Evolutionary conservation across 2,329 filamentous ascomycete species (phyloP), one percentile per base, ranked within the genome.

Genomic region (Epichloe festucae): DNA sequence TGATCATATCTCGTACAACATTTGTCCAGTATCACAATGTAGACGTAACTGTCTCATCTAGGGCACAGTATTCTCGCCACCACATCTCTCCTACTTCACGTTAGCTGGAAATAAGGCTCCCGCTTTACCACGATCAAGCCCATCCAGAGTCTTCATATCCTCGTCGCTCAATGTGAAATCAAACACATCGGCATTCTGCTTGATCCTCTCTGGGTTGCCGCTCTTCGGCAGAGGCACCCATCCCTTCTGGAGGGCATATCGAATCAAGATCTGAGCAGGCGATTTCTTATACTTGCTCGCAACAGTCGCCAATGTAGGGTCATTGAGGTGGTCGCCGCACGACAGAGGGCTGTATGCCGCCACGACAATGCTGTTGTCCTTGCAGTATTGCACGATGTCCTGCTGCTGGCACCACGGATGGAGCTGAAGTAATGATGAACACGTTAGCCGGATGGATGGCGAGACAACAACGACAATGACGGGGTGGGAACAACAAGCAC

Each of bases 161-260:
- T 76, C 73, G 14, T 67, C 61, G 5, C 67, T 68, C 14, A 87
- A 66, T 35, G 74, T 69, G 61, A 86, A 85, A 50, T 72, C 73
- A 63, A 76, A 85, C 0, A 86, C 72, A 51, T 81, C 68, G 0
- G 74, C 72, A 59, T 86, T 86, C 52, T 75, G 70, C 49, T 66
- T 70, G 56, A 87, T 86, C 11, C 81, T 72, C 10, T 73, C 74
- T 0, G 73, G 70, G 2, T 71, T 76, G 50, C 78, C 78, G 53
- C 81, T 84, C 71, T 87, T 87, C 19, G 82, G 81, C 52, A 87
- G 64, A 17, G 83, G 81, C 15, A 82, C 74, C 78, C 81, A 85
- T 10, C 72, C 75, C 68, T 86, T 87, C 61, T 89, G 82, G 60
- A 89, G 64, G 54, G 77, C 77, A 62, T 84, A 89, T 54, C 84